A percentile compares a stretch with the other conserved stretches of the same genome.
These are phyloP conservation scores for Grigorovia yakushimaensis DNA, from an alignment of 805 yeast genomes.

Conservation along the genomic window DNA sequence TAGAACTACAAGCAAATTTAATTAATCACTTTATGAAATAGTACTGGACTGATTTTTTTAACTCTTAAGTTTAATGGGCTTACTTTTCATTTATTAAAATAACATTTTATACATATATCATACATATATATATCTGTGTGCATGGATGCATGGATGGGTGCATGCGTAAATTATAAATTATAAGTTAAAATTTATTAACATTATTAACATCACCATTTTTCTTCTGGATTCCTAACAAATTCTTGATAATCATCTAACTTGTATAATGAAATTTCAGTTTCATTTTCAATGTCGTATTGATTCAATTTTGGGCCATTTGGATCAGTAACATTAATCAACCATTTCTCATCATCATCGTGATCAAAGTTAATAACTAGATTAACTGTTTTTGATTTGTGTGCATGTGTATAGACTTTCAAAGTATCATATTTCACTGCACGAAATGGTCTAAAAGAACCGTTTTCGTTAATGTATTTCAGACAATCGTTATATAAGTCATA, in stretches of 20 bases:
- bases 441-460: constrained; percentile 72
- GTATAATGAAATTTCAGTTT: constrained; percentile 84
- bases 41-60: background rate
- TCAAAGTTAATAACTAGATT: constrained; percentile 86
- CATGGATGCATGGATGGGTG: too few species aligned
- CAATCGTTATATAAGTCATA: constrained; percentile 48
- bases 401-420: constrained; percentile 82
- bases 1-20: constrained; percentile 22
- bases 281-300: constrained; percentile 63
- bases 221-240: constrained; percentile 77
- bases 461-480: constrained; percentile 37
- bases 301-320: constrained; percentile 32
- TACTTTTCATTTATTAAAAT: too few species aligned
- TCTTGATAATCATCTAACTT: constrained; percentile 54
- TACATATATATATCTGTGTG: too few species aligned
- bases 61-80: too few species aligned
- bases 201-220: constrained; percentile 70
- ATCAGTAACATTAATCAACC: constrained; percentile 45
- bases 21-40: constrained; percentile 13
- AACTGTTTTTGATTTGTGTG: constrained; percentile 90
- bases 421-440: constrained; percentile 67
- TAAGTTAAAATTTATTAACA: too few species aligned
- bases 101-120: too few species aligned
- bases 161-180: too few species aligned
- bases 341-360: constrained; percentile 45